Evolutionary conservation across 1,284 basidiomycete species (phyloP).

Genomic region (Cryptococcus sp.): DNA sequence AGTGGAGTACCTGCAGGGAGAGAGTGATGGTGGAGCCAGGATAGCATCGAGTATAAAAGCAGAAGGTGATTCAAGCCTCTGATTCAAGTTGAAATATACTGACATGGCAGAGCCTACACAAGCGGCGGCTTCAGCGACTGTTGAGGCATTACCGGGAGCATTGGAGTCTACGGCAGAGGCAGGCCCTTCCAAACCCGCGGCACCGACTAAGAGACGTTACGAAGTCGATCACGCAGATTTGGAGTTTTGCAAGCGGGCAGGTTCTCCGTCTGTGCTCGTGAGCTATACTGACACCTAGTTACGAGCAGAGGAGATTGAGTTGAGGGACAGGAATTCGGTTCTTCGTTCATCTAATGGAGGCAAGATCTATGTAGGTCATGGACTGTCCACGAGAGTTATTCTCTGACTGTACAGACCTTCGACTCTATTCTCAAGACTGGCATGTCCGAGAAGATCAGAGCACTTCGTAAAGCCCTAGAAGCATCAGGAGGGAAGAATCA

Average conservation of each 20-base stretch:
- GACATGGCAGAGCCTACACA: slow-evolving; percentile 25
- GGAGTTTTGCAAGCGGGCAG: slow-evolving; percentile 70
- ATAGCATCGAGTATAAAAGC: slow-evolving; percentile 28
- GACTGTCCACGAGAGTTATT: neutral
- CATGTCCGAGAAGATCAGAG: slow-evolving; percentile 41
- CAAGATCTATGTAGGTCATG: slow-evolving; percentile 38
- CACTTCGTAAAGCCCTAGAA: slow-evolving; percentile 33
- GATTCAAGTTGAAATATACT: neutral
- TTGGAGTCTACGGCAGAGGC: slow-evolving; percentile 45
- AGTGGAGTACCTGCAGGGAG: slow-evolving; percentile 68
- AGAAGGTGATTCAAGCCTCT: neutral
- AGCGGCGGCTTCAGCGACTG: slow-evolving; percentile 17
- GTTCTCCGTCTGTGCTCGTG: slow-evolving; percentile 1
- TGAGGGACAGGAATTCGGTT: slow-evolving; percentile 40
- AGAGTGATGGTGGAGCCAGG: slow-evolving; percentile 55
- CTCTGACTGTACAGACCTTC: slow-evolving; percentile 31
- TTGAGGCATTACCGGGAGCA: slow-evolving; percentile 27
- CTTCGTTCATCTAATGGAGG: slow-evolving; percentile 33
- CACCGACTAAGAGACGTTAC: slow-evolving; percentile 61
- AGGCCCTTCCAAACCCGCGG: slow-evolving; percentile 52
- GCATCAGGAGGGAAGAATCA: slow-evolving; percentile 13
- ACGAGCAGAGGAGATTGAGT: slow-evolving; percentile 39
- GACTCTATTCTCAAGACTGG: slow-evolving; percentile 32
- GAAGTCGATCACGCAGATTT: slow-evolving; percentile 70
- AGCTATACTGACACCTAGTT: slow-evolving; percentile 19